Percentiles rank a stretch among this genome's conserved stretches.
These are phyloP conservation scores for Pyrenochaeta sp. DNA, from an alignment of 2,329 filamentous ascomycete species.

Conservation along the genomic window DNA sequence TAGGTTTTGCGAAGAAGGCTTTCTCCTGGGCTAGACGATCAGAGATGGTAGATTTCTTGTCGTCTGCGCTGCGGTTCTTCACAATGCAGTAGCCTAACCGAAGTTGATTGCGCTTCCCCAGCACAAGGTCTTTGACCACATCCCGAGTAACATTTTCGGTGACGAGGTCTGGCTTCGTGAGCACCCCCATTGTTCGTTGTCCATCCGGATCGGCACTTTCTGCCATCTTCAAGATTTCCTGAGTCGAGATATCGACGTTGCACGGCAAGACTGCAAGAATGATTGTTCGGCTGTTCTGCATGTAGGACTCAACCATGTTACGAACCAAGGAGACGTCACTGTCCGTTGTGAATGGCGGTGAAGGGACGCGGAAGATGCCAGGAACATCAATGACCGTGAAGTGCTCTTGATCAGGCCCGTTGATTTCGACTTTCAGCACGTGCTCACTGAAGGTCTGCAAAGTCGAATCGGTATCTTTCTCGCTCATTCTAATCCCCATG, in stretches of 20 bases:
- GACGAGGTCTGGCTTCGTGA: slow-evolving; percentile 51
- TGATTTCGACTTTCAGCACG: slow-evolving; percentile 52
- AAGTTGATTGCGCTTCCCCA: slow-evolving; percentile 24
- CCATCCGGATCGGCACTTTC: slow-evolving; percentile 42
- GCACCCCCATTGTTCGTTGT: slow-evolving; percentile 46
- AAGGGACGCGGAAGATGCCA: slow-evolving; percentile 48
- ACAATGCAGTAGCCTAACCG: neutral
- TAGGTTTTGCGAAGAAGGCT: slow-evolving; percentile 42
- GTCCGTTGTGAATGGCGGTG: slow-evolving; percentile 22
- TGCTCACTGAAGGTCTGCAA: slow-evolving; percentile 45
- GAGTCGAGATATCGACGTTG: slow-evolving; percentile 55
- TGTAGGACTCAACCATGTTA: slow-evolving; percentile 20
- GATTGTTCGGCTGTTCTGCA: slow-evolving; percentile 21
- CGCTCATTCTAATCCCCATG: neutral
- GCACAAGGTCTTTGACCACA: slow-evolving; percentile 31
- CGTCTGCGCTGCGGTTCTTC: neutral
- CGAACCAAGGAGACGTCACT: slow-evolving; percentile 20
- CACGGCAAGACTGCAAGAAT: slow-evolving; percentile 22
- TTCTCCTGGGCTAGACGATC: slow-evolving; percentile 45
- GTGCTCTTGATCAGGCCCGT: slow-evolving; percentile 50
- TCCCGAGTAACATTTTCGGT: slow-evolving; percentile 29
- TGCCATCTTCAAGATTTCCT: slow-evolving; percentile 57
- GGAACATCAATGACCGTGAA: slow-evolving; percentile 55
- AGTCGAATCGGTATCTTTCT: neutral
- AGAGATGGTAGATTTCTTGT: neutral